Evolutionary conservation across 345 rosid genomes (phyloP).

Genomic region (Adansonia digitata): DNA sequence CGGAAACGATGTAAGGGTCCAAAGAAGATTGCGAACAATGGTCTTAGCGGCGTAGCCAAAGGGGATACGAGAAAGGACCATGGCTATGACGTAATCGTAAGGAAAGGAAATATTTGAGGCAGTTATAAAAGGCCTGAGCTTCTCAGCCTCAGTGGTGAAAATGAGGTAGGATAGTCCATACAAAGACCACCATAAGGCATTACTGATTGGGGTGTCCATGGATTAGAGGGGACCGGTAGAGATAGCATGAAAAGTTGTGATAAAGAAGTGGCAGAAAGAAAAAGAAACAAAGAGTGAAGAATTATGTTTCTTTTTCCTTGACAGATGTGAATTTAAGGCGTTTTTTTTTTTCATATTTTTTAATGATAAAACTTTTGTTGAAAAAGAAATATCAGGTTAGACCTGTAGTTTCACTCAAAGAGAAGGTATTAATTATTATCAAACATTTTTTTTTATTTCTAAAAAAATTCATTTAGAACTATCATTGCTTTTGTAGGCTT

Average conservation of each 20-base stretch:
- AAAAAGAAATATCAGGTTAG: too few species aligned
- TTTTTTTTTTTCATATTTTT: too few species aligned
- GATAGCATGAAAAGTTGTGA: constrained; percentile 86
- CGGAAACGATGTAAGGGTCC: constrained; percentile 85
- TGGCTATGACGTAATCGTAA: constrained; percentile 89
- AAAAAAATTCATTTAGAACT: too few species aligned
- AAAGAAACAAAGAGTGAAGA: constrained; percentile 23
- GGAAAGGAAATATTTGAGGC: constrained; percentile 93
- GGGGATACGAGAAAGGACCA: constrained; percentile 85
- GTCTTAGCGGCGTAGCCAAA: constrained; percentile 76
- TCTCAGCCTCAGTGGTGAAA: constrained; percentile 84
- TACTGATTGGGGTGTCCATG: constrained; percentile 69
- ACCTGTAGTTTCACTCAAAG: too few species aligned
- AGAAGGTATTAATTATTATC: too few species aligned
- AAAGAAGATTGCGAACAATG: constrained; percentile 63
- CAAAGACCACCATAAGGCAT: constrained; percentile 83
- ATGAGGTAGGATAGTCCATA: constrained; percentile 89
- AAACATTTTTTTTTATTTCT: too few species aligned
- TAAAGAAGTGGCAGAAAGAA: constrained; percentile 57
- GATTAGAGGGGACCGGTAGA: constrained; percentile 89
- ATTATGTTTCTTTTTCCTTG: constrained; percentile 14
- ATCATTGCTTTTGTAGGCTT: too few species aligned
- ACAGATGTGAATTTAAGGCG: constrained; percentile 26
- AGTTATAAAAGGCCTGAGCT: constrained; percentile 79
- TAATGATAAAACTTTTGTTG: too few species aligned